Base-by-base conservation (phyloP, 768 basidiomycete species). In the Lactarius tabidus region DNA sequence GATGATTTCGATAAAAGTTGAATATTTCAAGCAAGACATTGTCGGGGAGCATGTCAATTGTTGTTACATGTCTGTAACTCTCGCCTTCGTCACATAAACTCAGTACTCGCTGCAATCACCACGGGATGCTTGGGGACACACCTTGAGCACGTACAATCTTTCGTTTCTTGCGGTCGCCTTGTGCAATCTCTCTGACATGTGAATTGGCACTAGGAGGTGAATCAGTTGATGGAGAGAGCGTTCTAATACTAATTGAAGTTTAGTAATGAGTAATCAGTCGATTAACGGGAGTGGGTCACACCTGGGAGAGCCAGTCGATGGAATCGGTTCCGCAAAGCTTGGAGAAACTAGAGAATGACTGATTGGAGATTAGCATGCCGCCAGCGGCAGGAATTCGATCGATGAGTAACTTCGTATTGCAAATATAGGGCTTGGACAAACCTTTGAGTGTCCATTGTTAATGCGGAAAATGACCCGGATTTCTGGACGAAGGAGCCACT, bases 291-390 rank as follows among this genome's bases (percentile, higher is more conserved):
- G 26, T 9, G 1, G 14, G 23, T 23, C 23, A 26, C 14, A 48
- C 45, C 23, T 26, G 48, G 48, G 23, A 48, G 45, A 26, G 12
- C 6, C 23, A 2, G 12, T 26, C 48, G 14, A 26, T 26, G 5
- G 26, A 10, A 51, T 4, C 0, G 12, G 48, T 26, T 51, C n/a
- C 14, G 48, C 0, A 51, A 15, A 51, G 75, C 10, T 82, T 80
- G 57, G 82, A 92, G 2, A 80, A 84, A 64, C 74, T 90, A 43
- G 77, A 91, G 41, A 83, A 85, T 59, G 88, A 86, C 15, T 85
- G 85, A 63, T 77, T 90, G 35, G 82, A 77, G 56, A 79, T 79
- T 35, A 80, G 88, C 17, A 77, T n/a, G n/a, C n/a, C n/a, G n/a
- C n/a, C n/a, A n/a, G n/a, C n/a, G n/a, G 82, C 35, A 84, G 20